These are phyloP conservation scores for Parathielavia hyrcaniae DNA, from an alignment of 495 filamentous ascomycete genomes.

Conservation along the genomic window DNA sequence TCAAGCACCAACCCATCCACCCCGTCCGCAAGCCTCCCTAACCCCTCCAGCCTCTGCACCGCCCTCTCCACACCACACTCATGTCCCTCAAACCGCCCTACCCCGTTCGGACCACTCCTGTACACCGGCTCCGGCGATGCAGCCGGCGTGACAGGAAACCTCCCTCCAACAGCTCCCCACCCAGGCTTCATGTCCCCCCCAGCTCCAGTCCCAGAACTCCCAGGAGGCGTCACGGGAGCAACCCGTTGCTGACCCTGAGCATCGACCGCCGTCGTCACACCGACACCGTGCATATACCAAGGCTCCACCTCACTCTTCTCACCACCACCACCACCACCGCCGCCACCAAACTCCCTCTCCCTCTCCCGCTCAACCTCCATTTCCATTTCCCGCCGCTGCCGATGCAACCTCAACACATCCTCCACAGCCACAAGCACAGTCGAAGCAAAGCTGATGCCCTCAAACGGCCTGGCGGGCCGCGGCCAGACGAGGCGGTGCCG, in stretches of 20 bases:
- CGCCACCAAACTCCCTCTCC: too few relatives aligned
- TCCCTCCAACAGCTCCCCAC: constrained; percentile 3
- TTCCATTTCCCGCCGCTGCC: background rate
- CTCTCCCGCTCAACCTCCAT: background rate
- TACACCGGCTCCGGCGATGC: constrained; percentile 25
- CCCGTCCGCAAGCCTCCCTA: constrained; percentile 18
- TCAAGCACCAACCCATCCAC: constrained; percentile 27
- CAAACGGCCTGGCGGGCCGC: constrained; percentile 21
- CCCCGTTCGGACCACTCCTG: background rate
- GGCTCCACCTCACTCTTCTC: background rate
- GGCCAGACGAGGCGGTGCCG: constrained; percentile 20
- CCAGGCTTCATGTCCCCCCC: background rate
- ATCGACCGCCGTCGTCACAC: background rate
- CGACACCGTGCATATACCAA: background rate
- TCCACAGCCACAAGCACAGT: constrained; percentile 12
- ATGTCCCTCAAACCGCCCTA: constrained; percentile 6
- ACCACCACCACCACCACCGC: background rate
- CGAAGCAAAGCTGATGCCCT: constrained; percentile 20
- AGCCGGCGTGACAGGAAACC: constrained; percentile 21
- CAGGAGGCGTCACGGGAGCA: background rate
- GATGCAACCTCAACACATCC: constrained; percentile 8
- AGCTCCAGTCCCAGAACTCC: background rate
- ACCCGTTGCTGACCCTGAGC: background rate
- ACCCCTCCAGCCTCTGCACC: constrained; percentile 14
- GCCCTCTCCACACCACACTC: constrained; percentile 19